A percentile compares a stretch with the other conserved stretches of the same genome.
These are phyloP conservation scores for Vigna trinervia DNA, from an alignment of 306 rosid species.

Conservation along the genomic window DNA sequence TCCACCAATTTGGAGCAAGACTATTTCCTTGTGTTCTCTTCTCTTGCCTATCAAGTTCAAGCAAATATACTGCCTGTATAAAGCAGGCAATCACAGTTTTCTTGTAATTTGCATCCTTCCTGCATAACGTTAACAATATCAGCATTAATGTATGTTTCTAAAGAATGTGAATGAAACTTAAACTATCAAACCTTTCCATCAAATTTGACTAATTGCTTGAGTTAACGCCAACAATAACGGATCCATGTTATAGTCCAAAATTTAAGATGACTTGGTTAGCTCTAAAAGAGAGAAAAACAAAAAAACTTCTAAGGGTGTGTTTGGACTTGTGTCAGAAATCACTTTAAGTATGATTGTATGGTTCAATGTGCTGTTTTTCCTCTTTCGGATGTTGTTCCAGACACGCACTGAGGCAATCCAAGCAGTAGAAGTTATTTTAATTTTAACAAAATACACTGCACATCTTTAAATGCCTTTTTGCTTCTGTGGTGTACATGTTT, in stretches of 20 bases:
- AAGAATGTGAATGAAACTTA: constrained; percentile 22
- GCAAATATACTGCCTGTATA: constrained; percentile 88
- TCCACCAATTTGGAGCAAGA: constrained; percentile 97
- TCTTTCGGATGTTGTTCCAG: neutral
- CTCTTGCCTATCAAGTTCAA: constrained; percentile 93
- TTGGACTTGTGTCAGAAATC: neutral
- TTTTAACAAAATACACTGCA: neutral
- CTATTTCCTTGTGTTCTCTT: constrained; percentile 63
- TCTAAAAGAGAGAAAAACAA: neutral
- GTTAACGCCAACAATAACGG: constrained; percentile 10
- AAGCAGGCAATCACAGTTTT: constrained; percentile 90
- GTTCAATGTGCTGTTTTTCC: neutral
- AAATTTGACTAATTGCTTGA: constrained; percentile 12
- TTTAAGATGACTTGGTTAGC: neutral
- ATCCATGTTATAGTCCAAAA: neutral
- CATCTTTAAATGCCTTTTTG: neutral
- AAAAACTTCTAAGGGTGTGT: neutral
- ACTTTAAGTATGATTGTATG: neutral
- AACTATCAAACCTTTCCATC: neutral
- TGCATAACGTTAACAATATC: constrained; percentile 42
- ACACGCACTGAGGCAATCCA: neutral
- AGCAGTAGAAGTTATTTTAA: constrained; percentile 1
- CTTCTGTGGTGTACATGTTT: neutral
- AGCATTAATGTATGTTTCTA: constrained; percentile 1
- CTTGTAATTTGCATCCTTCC: constrained; percentile 84